Percentiles rank a stretch among this genome's conserved stretches.
phyloP scores from a whole-genome alignment of 768 basidiomycete species.

The Gyrodon lividus region DNA sequence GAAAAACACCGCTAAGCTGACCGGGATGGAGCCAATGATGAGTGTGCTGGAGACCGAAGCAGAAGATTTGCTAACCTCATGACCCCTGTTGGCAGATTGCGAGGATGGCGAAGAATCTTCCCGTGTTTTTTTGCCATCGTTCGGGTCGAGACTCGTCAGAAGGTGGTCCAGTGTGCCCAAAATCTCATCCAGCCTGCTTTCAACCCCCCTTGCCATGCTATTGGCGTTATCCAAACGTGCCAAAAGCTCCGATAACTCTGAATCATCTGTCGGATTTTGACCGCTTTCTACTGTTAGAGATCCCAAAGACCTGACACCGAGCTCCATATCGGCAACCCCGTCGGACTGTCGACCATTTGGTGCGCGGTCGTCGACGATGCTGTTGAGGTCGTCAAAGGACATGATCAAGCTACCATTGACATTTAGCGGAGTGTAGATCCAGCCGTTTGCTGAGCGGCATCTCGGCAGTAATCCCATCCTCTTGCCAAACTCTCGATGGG shows the following conservation, averaged over 20 bases:
- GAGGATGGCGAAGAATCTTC: slow-evolving; percentile 2
- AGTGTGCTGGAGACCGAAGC: not conserved
- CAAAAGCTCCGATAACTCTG: slow-evolving; percentile 51
- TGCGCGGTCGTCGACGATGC: slow-evolving; percentile 10
- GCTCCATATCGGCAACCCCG: slow-evolving; percentile 26
- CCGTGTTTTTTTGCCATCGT: not conserved
- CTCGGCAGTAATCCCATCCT: slow-evolving; percentile 18
- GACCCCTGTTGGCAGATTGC: not conserved
- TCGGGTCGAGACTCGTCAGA: slow-evolving; percentile 42
- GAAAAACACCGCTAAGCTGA: not conserved
- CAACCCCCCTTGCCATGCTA: slow-evolving; percentile 59
- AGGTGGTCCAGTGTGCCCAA: slow-evolving; percentile 58
- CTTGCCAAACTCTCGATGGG: slow-evolving; percentile 38
- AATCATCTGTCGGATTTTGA: slow-evolving; percentile 35
- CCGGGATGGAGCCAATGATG: too few species aligned
- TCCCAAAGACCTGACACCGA: slow-evolving; percentile 38
- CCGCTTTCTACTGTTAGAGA: slow-evolving; percentile 28
- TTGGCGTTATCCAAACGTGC: slow-evolving; percentile 55
- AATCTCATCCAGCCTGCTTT: slow-evolving; percentile 59
- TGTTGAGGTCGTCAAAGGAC: slow-evolving; percentile 26
- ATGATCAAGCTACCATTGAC: slow-evolving; percentile 23
- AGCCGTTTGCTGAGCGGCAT: slow-evolving; percentile 14
- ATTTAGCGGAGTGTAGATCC: slow-evolving; percentile 19
- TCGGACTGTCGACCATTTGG: slow-evolving; percentile 7
- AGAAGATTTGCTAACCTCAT: slow-evolving; percentile 16